Percentiles rank a stretch among this genome's conserved stretches.
phyloP scores from a whole-genome alignment of 768 basidiomycete genomes.

The Leccinum olivaceopallidum region DNA sequence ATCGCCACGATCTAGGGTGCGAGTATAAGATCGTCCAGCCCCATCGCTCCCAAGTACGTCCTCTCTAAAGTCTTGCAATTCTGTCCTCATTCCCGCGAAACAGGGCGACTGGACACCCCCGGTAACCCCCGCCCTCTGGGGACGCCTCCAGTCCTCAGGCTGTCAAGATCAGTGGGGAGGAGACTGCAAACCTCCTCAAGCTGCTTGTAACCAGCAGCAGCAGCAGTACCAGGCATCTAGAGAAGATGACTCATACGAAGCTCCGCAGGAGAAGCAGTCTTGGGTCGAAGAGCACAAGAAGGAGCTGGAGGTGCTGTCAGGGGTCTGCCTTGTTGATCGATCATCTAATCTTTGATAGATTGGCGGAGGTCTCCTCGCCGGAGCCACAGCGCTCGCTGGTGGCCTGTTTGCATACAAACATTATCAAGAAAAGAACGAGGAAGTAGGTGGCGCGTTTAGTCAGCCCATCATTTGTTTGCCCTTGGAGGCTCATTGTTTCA shows the following conservation, averaged over 20 bases:
- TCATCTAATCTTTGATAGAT: conserved; percentile 41
- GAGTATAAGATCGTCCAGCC: conserved; percentile 72
- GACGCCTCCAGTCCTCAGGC: conserved; percentile 39
- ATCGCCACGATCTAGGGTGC: conserved; percentile 34
- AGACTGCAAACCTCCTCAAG: conserved; percentile 13
- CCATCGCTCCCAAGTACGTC: conserved; percentile 62
- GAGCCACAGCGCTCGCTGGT: conserved; percentile 50
- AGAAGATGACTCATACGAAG: conserved; percentile 23
- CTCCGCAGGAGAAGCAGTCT: conserved; percentile 45
- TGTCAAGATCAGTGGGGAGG: conserved; percentile 24
- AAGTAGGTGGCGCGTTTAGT: conserved; percentile 40
- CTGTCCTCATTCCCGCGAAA: conserved; percentile 7
- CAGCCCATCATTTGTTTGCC: neutral
- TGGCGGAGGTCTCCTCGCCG: conserved; percentile 63
- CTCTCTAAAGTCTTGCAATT: neutral
- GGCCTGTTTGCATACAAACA: conserved; percentile 54
- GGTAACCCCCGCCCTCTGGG: conserved; percentile 68
- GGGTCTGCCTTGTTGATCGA: neutral
- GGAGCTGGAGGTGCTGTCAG: conserved; percentile 48
- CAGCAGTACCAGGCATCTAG: conserved; percentile 30
- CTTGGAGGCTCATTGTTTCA: neutral
- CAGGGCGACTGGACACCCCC: conserved; percentile 71
- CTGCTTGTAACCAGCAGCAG: conserved; percentile 16
- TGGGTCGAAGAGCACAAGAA: conserved; percentile 63
- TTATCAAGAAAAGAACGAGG: conserved; percentile 56